phyloP scores from a whole-genome alignment of 192 early-diverging fungal genomes.

The Entrophospora sp. region DNA sequence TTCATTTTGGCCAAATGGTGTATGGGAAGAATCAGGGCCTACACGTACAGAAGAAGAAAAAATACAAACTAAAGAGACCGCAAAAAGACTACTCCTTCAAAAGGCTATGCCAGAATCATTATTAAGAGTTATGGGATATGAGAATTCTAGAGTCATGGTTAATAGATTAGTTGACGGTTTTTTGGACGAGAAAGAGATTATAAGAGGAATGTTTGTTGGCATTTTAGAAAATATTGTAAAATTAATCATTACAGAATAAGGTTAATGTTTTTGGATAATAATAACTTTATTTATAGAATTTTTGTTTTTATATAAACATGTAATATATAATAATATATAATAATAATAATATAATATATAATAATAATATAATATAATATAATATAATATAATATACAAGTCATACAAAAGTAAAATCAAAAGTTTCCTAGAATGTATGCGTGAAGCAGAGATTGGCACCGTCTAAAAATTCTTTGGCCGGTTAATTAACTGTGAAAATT shows the following conservation, averaged over 20 bases:
- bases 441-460: too few species aligned
- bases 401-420: too few species aligned
- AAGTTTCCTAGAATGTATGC: too few species aligned
- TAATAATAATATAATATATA: too few species aligned
- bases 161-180: slow-evolving; percentile 11
- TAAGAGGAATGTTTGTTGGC: slow-evolving; percentile 8
- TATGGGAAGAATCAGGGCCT: neutral
- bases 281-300: too few species aligned
- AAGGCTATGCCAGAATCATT: slow-evolving; percentile 7
- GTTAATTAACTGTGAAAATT: too few species aligned
- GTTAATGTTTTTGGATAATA: too few species aligned
- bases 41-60: slow-evolving; percentile 10
- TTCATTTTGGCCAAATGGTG: slow-evolving; percentile 16
- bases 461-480: too few species aligned
- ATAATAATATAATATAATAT: too few species aligned
- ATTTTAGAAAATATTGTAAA: slow-evolving; percentile 8
- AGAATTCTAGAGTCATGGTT: slow-evolving; percentile 10
- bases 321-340: too few species aligned
- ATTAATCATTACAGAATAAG: neutral
- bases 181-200: slow-evolving; percentile 8
- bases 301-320: too few species aligned
- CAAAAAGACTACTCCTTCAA: slow-evolving; percentile 9
- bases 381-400: too few species aligned
- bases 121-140: slow-evolving; percentile 11
- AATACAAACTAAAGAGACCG: slow-evolving; percentile 9